Percentiles rank a stretch among this genome's conserved stretches.
phyloP scores from a whole-genome alignment of 495 filamentous ascomycete species.

The Copromyces sp. region DNA sequence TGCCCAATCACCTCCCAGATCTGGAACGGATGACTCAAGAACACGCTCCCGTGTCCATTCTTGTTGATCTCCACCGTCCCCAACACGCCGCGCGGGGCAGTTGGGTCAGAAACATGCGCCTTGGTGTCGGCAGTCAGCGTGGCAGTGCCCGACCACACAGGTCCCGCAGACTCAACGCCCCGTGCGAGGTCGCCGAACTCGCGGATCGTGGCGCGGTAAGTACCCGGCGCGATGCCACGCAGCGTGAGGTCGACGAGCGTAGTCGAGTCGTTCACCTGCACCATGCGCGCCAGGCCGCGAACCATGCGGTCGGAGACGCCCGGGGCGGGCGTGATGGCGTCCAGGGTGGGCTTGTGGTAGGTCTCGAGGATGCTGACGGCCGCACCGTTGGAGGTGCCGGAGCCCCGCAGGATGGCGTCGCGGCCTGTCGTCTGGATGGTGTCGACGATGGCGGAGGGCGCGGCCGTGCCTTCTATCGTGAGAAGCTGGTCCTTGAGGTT shows the following conservation, averaged over 20 bases:
- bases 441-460: conserved; percentile 79
- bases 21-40: conserved; percentile 70
- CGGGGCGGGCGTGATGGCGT: conserved; percentile 18
- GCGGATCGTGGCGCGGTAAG: conserved; percentile 72
- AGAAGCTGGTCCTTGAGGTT: conserved; percentile 59
- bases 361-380: conserved; percentile 97
- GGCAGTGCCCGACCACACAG: conserved; percentile 53
- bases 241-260: conserved; percentile 84
- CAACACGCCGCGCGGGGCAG: conserved; percentile 50
- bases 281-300: conserved; percentile 69
- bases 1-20: conserved; percentile 95
- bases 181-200: conserved; percentile 82
- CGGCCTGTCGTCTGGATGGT: conserved; percentile 84
- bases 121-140: conserved; percentile 10
- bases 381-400: conserved; percentile 72
- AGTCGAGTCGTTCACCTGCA: conserved; percentile 61
- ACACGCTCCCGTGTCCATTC: conserved; percentile 59
- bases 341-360: conserved; percentile 43
- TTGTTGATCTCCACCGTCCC: conserved; percentile 64
- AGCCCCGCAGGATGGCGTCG: conserved; percentile 89
- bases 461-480: conserved; percentile 58
- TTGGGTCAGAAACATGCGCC: neutral
- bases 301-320: conserved; percentile 37
- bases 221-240: conserved; percentile 71
- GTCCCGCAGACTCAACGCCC: conserved; percentile 70